phyloP scores from a whole-genome alignment of 345 rosid genomes.

The Melastoma malabathricum region DNA sequence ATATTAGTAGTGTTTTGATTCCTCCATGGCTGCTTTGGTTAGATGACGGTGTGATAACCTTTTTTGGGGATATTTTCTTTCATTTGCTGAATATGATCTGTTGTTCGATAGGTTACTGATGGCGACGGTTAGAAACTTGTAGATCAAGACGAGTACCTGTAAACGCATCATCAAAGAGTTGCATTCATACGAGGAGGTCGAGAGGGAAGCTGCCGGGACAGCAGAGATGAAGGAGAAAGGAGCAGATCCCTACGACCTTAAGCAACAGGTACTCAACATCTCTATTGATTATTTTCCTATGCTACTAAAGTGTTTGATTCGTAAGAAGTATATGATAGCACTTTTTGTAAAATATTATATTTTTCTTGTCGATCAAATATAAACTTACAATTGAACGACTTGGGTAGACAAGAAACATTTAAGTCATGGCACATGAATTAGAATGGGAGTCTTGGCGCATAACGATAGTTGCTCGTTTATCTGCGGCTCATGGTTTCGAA shows the following conservation, averaged over 20 bases:
- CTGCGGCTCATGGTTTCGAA: no score
- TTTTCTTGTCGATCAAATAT: no score
- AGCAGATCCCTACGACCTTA: constrained; percentile 88
- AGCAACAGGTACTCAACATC: constrained; percentile 53
- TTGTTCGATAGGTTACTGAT: constrained; percentile 18
- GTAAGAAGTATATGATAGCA: no score
- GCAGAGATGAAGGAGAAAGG: constrained; percentile 82
- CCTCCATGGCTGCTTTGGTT: no score
- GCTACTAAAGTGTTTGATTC: neutral
- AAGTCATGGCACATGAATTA: no score
- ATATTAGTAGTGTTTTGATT: no score
- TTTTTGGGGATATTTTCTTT: neutral
- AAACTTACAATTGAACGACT: no score
- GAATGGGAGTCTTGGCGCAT: no score
- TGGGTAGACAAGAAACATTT: no score
- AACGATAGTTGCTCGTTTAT: no score
- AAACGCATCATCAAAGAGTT: constrained; percentile 77
- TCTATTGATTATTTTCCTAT: neutral
- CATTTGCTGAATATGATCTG: neutral
- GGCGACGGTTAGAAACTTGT: constrained; percentile 59
- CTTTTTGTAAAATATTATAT: no score
- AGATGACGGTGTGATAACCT: neutral
- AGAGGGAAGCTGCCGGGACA: constrained; percentile 78
- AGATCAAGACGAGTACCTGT: constrained; percentile 71
- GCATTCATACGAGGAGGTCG: constrained; percentile 82